These are phyloP conservation scores for Otatea glauca DNA, from an alignment of 176 grass and related monocot genomes.

Conservation along the genomic window DNA sequence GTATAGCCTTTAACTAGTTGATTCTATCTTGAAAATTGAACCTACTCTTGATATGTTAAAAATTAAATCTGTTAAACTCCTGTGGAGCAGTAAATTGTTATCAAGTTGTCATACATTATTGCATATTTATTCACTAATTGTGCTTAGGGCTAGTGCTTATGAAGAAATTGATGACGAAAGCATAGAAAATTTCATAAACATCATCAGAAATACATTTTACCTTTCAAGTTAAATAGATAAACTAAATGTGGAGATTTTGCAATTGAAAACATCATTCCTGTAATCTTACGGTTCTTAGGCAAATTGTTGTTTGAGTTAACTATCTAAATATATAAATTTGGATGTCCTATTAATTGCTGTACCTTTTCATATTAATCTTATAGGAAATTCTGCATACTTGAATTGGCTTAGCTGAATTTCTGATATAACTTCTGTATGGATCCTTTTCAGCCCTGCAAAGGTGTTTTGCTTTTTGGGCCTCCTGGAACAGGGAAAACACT, in stretches of 20 bases:
- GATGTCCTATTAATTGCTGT: background rate
- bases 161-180: conserved; percentile 25
- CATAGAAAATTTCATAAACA: conserved; percentile 29
- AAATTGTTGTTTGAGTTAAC: conserved; percentile 32
- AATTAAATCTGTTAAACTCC: background rate
- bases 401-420: conserved; percentile 27
- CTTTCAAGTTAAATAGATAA: conserved; percentile 31
- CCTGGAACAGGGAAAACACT: conserved; percentile 98
- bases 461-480: conserved; percentile 95
- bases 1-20: conserved; percentile 32
- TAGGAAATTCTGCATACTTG: background rate
- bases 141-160: conserved; percentile 17
- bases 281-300: conserved; percentile 16
- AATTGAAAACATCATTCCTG: background rate
- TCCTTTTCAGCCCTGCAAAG: conserved; percentile 88
- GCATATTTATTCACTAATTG: conserved; percentile 12
- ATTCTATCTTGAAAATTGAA: background rate
- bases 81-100: conserved; percentile 6
- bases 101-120: conserved; percentile 5
- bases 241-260: conserved; percentile 6
- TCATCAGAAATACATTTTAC: conserved; percentile 5
- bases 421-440: conserved; percentile 26
- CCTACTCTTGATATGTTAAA: conserved; percentile 21
- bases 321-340: conserved; percentile 9
- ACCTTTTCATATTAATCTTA: conserved; percentile 16